Percentiles rank a stretch among this genome's conserved stretches.
These are phyloP conservation scores for Wickerhamiella sorbophila DNA, from an alignment of 805 yeast species.

Conservation along the genomic window DNA sequence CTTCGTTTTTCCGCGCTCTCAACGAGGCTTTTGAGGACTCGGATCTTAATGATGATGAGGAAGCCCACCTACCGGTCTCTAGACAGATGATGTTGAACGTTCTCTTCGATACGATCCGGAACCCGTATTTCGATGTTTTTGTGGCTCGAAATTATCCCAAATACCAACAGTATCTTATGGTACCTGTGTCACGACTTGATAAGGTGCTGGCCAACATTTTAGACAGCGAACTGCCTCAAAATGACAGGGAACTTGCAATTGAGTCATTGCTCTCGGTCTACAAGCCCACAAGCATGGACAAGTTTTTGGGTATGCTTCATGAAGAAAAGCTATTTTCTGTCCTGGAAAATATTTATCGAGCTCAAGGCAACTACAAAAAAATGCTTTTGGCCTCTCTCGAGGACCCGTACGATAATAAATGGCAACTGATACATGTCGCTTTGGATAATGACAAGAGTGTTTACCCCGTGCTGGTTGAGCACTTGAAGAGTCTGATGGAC, in stretches of 20 bases:
- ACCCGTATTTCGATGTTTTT: conserved; percentile 43
- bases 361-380: conserved; percentile 5
- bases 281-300: conserved; percentile 40
- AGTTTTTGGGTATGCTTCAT: conserved; percentile 37
- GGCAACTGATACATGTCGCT: conserved; percentile 3
- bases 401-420: conserved; percentile 2
- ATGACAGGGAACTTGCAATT: conserved; percentile 63
- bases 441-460: conserved; percentile 3
- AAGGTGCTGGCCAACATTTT: conserved; percentile 6
- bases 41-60: conserved; percentile 45
- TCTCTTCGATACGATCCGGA: conserved; percentile 39
- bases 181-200: conserved; percentile 34
- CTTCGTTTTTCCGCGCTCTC: conserved; percentile 47
- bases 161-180: conserved; percentile 64
- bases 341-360: conserved; percentile 39
- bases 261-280: conserved; percentile 56
- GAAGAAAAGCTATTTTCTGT: conserved; percentile 45
- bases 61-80: conserved; percentile 28
- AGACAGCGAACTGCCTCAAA: conserved; percentile 23
- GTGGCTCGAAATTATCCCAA: conserved; percentile 72
- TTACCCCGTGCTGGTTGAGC: background rate
- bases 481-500: conserved; percentile 3
- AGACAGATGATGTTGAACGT: conserved; percentile 72
- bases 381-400: conserved; percentile 8
- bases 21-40: conserved; percentile 79